phyloP scores from a whole-genome alignment of 805 yeast genomes.

The Pichia manshurica region DNA sequence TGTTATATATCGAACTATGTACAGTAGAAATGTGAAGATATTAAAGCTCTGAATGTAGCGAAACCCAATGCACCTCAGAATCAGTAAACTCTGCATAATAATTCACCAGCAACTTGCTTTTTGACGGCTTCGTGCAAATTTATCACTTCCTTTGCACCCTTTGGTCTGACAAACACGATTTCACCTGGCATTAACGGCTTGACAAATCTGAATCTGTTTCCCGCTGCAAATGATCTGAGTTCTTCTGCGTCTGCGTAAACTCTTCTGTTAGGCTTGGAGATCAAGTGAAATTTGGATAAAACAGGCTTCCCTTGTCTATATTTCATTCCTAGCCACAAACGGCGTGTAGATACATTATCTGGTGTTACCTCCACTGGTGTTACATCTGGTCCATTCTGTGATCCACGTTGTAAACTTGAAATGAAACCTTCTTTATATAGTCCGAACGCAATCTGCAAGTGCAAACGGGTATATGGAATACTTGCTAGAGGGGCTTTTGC shows the following conservation, averaged over 20 bases:
- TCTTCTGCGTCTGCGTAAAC: constrained; percentile 60
- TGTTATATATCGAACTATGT: constrained; percentile 1
- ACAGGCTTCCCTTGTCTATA: constrained; percentile 79
- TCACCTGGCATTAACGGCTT: constrained; percentile 88
- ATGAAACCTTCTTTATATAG: constrained; percentile 89
- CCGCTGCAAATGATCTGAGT: constrained; percentile 67
- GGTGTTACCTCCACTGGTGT: constrained; percentile 73
- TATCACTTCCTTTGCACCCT: constrained; percentile 43
- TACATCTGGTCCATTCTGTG: constrained; percentile 75
- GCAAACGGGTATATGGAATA: constrained; percentile 77
- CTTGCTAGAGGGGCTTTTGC: constrained; percentile 70
- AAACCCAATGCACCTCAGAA: neutral
- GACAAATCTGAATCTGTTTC: constrained; percentile 66
- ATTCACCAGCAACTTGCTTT: constrained; percentile 65
- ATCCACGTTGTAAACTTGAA: constrained; percentile 79
- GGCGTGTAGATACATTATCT: constrained; percentile 77
- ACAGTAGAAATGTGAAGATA: neutral
- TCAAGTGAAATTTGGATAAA: constrained; percentile 59
- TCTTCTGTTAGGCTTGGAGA: constrained; percentile 81
- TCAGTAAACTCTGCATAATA: constrained; percentile 63
- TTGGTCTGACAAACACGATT: constrained; percentile 56
- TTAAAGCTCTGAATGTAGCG: neutral
- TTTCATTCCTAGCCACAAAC: constrained; percentile 89
- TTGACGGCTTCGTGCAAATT: constrained; percentile 85
- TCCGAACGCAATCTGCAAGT: constrained; percentile 76